Base-by-base conservation (phyloP, 1,139 yeast genomes). In the Geotrichum citri-aurantii region DNA sequence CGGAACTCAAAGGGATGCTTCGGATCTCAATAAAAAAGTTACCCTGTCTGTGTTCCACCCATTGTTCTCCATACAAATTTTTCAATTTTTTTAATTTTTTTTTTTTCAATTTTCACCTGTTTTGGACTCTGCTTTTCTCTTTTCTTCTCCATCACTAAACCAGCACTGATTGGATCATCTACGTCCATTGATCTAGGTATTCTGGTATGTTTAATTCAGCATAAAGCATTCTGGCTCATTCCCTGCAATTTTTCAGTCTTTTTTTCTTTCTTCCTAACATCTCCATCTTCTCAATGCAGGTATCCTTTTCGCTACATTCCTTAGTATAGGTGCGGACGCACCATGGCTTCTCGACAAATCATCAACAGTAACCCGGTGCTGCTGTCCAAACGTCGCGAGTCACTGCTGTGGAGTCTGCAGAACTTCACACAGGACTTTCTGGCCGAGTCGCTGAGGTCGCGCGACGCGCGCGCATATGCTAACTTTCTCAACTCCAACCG, bases 391-490 rank as follows among this genome's bases (percentile, higher is more conserved):
- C 60, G 50, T 48, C 50, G 57, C 23, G 59, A 57, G 14, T 44
- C 52, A 24, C 19, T 57, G 47, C 33, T 55, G 42, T 60, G 62
- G 62, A 44, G 62, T 27, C 12, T 57, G 37, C 57, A 57, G 21
- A 60, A 57, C 42, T 57, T 60, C 31, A 58, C 60, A 4, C 59
- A 50, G 52, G 62, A 60, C 54, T 57, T 60, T 48, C 40, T 60
- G n/a, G 55, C 60, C 27, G 60, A 57, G 48, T 42, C 59, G 19
- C 24, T 59, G 31, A 47, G 29, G 37, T 50, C 24, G 24, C 50
- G 46, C 19, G 57, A 57, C 44, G 17, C 54, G 7, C 40, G 50
- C 42, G 55, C 46, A 26, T 57, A 57, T 29, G n/a, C 46, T 23
- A 48, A 48, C n/a, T 57, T 56, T 31, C 24, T 46, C 26, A 48